phyloP scores from a whole-genome alignment of 176 grass and related monocot species.

The Carex kokanica region DNA sequence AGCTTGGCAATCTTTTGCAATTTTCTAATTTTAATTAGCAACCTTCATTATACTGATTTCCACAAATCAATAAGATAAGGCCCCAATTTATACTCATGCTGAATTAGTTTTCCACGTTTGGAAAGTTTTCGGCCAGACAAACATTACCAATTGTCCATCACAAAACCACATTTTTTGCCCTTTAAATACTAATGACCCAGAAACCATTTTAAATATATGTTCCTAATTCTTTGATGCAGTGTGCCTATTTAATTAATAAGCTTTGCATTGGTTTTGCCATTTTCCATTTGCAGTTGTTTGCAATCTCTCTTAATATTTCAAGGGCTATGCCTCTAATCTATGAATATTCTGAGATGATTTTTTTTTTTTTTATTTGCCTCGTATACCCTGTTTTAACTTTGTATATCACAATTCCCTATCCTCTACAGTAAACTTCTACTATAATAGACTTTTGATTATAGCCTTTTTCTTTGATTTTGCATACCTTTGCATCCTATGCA shows the following conservation, averaged over 20 bases:
- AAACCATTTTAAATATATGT: not conserved
- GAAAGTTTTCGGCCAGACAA: not conserved
- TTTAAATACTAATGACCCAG: not conserved
- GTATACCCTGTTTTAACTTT: not conserved
- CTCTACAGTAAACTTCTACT: not conserved
- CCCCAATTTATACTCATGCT: not conserved
- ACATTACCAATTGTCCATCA: not conserved
- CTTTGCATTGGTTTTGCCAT: not conserved
- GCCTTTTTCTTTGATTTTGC: not conserved
- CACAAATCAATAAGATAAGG: not conserved
- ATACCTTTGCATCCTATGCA: not conserved
- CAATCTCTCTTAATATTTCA: not conserved
- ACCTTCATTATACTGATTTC: not conserved
- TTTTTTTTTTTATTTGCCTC: not conserved
- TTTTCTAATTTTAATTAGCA: not conserved
- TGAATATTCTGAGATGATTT: not conserved
- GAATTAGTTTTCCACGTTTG: not conserved
- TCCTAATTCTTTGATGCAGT: not conserved
- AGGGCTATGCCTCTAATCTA: not conserved
- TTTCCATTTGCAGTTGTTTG: not conserved
- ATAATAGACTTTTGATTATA: not conserved
- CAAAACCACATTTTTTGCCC: not conserved
- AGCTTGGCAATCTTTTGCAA: not conserved
- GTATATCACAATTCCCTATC: constrained; percentile 6
- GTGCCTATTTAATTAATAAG: not conserved